Conservation (phyloP, 2,329 filamentous ascomycete species). For the Diaporthe capsici region DNA sequence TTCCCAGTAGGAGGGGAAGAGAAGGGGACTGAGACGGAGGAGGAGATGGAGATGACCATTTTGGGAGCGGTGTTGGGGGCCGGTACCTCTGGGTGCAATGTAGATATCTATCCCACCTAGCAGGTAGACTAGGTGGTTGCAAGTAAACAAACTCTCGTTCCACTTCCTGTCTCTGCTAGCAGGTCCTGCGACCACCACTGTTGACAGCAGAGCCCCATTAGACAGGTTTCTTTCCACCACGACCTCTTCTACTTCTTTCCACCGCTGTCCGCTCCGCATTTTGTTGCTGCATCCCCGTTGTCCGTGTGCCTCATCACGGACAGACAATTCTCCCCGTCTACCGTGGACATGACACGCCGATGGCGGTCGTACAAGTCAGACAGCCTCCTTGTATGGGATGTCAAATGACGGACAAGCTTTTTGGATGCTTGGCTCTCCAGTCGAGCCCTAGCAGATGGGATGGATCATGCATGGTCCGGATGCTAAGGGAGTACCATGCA, state of each 20-base stretch:
- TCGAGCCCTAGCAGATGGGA: conserved; percentile 28
- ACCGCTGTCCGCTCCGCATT: not conserved
- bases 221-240: not conserved
- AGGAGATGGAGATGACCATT: not conserved
- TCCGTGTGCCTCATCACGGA: not conserved
- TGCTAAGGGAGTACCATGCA: not conserved
- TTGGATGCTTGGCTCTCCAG: conserved; percentile 23
- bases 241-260: not conserved
- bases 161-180: conserved; percentile 1
- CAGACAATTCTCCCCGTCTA: conserved; percentile 2
- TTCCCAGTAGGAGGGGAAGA: conserved; percentile 6
- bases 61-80: not conserved
- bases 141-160: conserved; percentile 19
- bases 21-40: not conserved
- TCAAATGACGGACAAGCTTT: conserved; percentile 27
- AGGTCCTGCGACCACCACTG: not conserved
- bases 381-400: not conserved
- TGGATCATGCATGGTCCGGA: conserved; percentile 3
- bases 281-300: not conserved
- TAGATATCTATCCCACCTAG: not conserved
- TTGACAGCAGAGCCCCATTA: not conserved
- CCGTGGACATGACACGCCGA: conserved; percentile 24
- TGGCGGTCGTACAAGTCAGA: not conserved
- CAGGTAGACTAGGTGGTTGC: conserved; percentile 13
- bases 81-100: conserved; percentile 4